Evolutionary conservation across 1,284 basidiomycete species (phyloP), one percentile per base, ranked within the genome.

Genomic region (Prillingera fragicola): DNA sequence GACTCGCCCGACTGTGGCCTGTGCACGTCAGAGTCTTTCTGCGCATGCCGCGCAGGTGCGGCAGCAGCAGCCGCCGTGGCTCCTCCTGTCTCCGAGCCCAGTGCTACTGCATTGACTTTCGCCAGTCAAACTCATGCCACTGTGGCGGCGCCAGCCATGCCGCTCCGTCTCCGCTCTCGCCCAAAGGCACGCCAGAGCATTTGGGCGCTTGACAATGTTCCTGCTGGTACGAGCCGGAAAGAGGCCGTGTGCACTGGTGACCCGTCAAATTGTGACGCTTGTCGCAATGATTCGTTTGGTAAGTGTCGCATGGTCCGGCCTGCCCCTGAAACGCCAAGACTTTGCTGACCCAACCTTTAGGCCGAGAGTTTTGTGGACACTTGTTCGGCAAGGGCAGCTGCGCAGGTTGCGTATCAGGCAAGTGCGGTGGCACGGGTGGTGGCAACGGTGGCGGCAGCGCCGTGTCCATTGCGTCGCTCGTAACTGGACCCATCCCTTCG

Each of bases 341-440:
- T 12, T 3, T 18, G 17, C 15, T 38, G 37, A 26, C 36, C n/a
- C n/a, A 26, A 32, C 31, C n/a, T 15, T 13, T 44, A 66, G 87
- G 87, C 18, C 84, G 83, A 61, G 87, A 87, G 18, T 92, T 92
- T 66, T 92, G 88, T 63, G 77, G 77, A 32, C 84, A 84, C 73
- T 34, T 87, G 78, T 71, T 73, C 72, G 61, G 43, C 55, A 55
- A 41, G 47, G 55, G 14, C 19, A 22, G 29, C 13, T 8, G 50
- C 25, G 22, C 46, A 9, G 43, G 43, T 8, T 43, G 48, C 33
- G 22, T 38, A 8, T 25, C 23, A 9, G 45, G 42, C 13, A 41
- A 37, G 21, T 28, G 34, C 21, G 41, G 42, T n/a, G n/a, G n/a
- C n/a, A n/a, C n/a, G n/a, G n/a, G n/a, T 24, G 13, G 22, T 2